Conservation (phyloP, 306 rosid species). For the Quercus parvula region DNA sequence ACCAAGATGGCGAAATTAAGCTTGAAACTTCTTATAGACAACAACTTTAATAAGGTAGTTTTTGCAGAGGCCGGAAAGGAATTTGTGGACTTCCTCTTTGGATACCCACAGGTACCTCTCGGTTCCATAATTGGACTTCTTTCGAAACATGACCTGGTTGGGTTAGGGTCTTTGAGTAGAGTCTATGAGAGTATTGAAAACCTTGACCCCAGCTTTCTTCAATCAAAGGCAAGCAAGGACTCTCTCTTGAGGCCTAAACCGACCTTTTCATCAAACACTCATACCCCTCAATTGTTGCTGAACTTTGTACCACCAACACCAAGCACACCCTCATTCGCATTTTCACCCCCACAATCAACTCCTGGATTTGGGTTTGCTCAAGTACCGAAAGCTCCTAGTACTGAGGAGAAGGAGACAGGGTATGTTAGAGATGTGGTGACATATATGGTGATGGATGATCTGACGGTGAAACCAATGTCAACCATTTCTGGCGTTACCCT, state of each 20-base stretch:
- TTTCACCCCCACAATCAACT: too few relatives aligned
- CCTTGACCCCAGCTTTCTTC: not conserved
- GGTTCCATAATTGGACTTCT: not conserved
- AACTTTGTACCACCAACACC: not conserved
- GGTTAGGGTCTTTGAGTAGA: not conserved
- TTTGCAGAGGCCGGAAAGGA: not conserved
- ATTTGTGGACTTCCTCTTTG: slow-evolving; percentile 1
- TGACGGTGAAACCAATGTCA: not conserved
- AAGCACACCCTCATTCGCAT: too few relatives aligned
- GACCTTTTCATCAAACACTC: not conserved
- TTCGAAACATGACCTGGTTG: not conserved
- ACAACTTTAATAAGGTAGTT: not conserved
- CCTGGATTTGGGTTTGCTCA: too few relatives aligned
- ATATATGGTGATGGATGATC: not conserved
- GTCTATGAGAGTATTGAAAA: not conserved
- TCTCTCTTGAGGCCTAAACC: not conserved
- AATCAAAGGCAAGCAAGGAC: not conserved
- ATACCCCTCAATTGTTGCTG: not conserved
- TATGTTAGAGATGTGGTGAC: not conserved
- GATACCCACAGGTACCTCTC: not conserved
- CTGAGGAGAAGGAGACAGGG: not conserved
- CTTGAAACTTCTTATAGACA: not conserved
- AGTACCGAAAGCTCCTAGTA: too few relatives aligned
- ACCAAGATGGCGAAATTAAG: not conserved
- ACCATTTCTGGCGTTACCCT: not conserved